Evolutionary conservation across 441 rosid genomes (phyloP), one percentile per base, ranked within the genome.

Genomic region (Syzygium malaccense): DNA sequence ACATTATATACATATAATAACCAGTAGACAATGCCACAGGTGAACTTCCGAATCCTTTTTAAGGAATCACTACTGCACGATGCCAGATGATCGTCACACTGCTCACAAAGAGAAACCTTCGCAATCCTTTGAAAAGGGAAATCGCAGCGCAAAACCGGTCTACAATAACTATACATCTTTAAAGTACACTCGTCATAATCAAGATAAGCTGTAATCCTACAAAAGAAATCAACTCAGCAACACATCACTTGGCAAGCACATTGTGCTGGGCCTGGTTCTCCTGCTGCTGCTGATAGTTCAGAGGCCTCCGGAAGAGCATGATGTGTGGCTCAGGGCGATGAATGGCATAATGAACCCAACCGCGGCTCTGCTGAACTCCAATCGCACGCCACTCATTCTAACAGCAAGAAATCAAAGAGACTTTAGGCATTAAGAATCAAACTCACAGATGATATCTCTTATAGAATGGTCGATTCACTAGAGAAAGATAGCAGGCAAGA

Each of bases 251-350:
- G 53, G 92, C 95, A 18, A 94, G 92, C 28, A 93, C 25, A 57
- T 54, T 88, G 49, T 92, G 93, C 89, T 93, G 90, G 58, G 95
- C 95, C 87, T 93, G 98, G 91, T 92, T 94, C 94, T 97, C 96
- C 88, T 95, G 97, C 91, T 94, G 96, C 93, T 97, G 99, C 92
- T 96, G 99, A 87, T 92, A 95, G 93, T 96, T 97, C 78, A 98
- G 90, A 10, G 98, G 93, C 95, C 99, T 96, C 93, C 99, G 94
- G 93, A 97, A 98, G 32, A 98, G 96, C 99, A 97, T 98, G 89
- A 98, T 98, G 88, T 98, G 99, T 87, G 98, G 98, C 94, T 98
- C 99, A 5, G 99, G 99, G 26, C 99, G 97, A 88, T 98, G 99
- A 90, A 98, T 91, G 0, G 99, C 99, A 86, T 98, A 98, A 91